phyloP scores from a whole-genome alignment of 2,329 filamentous ascomycete species.

The Bisporella sp. region DNA sequence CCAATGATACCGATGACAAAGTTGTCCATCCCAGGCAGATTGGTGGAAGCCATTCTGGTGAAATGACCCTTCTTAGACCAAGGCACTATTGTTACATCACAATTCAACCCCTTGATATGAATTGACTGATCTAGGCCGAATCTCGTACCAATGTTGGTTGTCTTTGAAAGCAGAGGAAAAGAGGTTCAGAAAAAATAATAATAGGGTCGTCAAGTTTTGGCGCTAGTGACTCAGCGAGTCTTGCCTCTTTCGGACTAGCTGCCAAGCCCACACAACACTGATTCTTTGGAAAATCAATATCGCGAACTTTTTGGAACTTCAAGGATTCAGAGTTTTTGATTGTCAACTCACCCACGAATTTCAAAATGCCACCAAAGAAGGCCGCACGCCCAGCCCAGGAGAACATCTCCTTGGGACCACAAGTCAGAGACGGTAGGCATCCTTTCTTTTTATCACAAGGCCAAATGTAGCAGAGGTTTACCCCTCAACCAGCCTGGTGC shows the following conservation, averaged over 20 bases:
- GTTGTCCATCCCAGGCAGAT: constrained; percentile 28
- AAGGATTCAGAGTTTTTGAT: constrained; percentile 16
- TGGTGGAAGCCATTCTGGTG: constrained; percentile 1
- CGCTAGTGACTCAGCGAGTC: not conserved
- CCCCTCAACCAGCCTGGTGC: no score
- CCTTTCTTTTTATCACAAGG: not conserved
- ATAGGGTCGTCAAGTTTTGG: not conserved
- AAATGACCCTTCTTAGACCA: not conserved
- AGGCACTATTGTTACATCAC: constrained; percentile 5
- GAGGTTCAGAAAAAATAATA: no score
- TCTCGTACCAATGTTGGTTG: no score
- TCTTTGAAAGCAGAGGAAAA: no score
- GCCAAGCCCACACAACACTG: not conserved
- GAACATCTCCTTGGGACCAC: constrained; percentile 97
- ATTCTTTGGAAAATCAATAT: constrained; percentile 2
- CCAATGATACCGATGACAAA: constrained; percentile 91
- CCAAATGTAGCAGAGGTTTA: not conserved
- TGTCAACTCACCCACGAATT: constrained; percentile 46
- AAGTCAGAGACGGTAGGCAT: constrained; percentile 82
- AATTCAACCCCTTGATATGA: no score
- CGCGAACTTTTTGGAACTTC: constrained; percentile 3
- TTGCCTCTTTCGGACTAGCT: not conserved
- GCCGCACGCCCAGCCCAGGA: constrained; percentile 77
- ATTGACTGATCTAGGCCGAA: no score
- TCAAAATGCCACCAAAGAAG: constrained; percentile 91